Evolutionary conservation across 179 eudicot genomes (phyloP), one percentile per base, ranked within the genome.

Genomic region (Silene noctiflora): DNA sequence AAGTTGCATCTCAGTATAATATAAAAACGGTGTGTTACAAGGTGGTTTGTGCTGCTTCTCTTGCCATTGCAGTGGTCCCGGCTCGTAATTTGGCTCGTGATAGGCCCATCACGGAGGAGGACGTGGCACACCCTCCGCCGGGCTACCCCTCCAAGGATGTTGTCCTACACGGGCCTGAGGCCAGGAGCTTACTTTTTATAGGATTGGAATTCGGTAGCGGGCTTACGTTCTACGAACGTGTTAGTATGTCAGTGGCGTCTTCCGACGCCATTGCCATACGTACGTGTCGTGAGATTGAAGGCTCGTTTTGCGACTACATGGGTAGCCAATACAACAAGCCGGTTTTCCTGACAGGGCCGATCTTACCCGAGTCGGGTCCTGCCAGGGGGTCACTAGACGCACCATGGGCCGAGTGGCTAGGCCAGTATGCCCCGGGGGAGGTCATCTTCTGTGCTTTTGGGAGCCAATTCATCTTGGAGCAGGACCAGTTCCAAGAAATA

Each of bases 401-500:
- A 19, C 73, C 51, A 11, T 91, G 90, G 91, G 84, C 69, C 14
- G 72, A 72, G 53, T 88, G 90, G 91, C 77, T 91, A 0, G 69
- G 35, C 46, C 27, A 12, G 59, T 89, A 81, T 46, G 61, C 62
- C 13, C 77, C 74, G 0, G 56, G 80, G 2, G 81, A 86, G 0
- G 95, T 88, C 0, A 76, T 90, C 17, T 91, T 86, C 60, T 89
- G 97, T 31, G 88, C 91, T 8, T 84, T 91, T 13, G 97, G 97
- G 62, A 91, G 90, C 78, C 97, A 91, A 19, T 76, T 87, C 73
- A 72, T 86, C 12, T 84, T 91, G 0, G 86, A 89, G 22, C 86
- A 84, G 81, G 71, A 75, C 16, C 95, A 90, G 72, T 90, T 88
- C 73, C 93, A 88, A 31, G 95, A 88, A 44, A 81, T 91, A 2